Evolutionary conservation across 331 rosid genomes (phyloP), one percentile per base, ranked within the genome.

Genomic region (Acacia concinna): DNA sequence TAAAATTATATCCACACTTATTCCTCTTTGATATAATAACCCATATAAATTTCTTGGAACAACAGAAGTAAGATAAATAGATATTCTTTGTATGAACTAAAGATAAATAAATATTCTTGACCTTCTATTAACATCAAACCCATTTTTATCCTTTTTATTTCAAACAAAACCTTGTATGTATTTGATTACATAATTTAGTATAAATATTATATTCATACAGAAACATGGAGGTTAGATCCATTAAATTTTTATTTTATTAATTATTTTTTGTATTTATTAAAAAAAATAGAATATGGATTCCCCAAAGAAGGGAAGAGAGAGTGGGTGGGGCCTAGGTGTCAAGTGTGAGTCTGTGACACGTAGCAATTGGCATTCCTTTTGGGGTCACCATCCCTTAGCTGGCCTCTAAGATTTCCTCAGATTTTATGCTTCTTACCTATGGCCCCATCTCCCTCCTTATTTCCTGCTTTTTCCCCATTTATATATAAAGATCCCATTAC

Each of bases 311-410:
- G 6, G 20, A 18, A 46, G 25, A 51, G 8, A 51, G 59, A 20
- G 59, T 20, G 59, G 59, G 27, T 46, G 52, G 60, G 60, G 60
- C 28, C 17, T 28, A 52, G 13, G 27, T 52, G 11, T 1, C 10
- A 7, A 54, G 62, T n/a, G 30, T 21, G 27, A n/a, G n/a, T n/a
- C n/a, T n/a, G n/a, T n/a, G 81, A 78, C 92, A 88, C 89, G 94
- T 87, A 35, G 82, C 83, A 54, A 17, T 65, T 60, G 52, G 4
- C 31, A 52, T 64, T 30, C 41, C 73, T 63, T 83, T 79, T n/a
- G 74, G 84, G 76, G 80, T 88, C 89, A 47, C 32, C 71, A 15
- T 86, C 87, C 68, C 72, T 63, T 52, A 20, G 84, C 88, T 83
- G 88, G 86, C 78, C 62, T 81, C 34, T 6, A 15, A 51, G 84